Base-by-base conservation (phyloP, 2,329 filamentous ascomycete genomes). In the Penicillium crustosum region DNA sequence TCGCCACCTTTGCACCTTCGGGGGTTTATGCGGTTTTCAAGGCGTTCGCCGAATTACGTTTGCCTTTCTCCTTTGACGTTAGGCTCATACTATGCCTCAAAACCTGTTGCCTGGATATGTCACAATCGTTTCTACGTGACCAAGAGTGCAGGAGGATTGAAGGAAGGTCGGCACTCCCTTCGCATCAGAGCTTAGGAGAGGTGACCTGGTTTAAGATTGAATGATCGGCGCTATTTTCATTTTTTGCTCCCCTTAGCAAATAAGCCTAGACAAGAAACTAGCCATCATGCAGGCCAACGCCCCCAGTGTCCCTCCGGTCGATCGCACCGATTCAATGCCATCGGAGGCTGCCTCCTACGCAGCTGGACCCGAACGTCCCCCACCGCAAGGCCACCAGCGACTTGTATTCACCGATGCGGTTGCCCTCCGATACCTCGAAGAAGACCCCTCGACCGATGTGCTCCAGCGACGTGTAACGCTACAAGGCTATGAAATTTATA, bases 401-500 rank as follows among this genome's bases (percentile, higher is more conserved):
- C 82, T 88, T 66, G 85, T 89, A 39, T 81, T 89, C 61, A 83
- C 86, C 42, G 87, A 90, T 71, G 82, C 84, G 39, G 81, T 89
- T 39, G 87, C 86, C 15, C 86, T 89, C 64, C 82, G 77, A 60
- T 96, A 93, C 70, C 85, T 99, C 23, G 90, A 96, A 78, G 90
- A 95, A 71, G 94, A 97, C 63, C 81, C 86, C 1, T 85, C 84
- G 6, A 92, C 91, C 4, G 82, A 81, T 3, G 86, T 96, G 8
- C 81, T 96, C 62, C 86, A 93, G 66, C 87, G 89, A 53, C 85
- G 86, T 55, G 82, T 83, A 49, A 79, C 83, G 49, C 82, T 99
- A 6, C 79, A 84, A 60, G 93, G 93, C 64, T 97, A 97, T 76
- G 93, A 97, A 74, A 82, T 93, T 61, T 97, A 97, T 75, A 78